Base-by-base conservation (phyloP, 352 stramenopile species). In the Phytophthora fragariae region DNA sequence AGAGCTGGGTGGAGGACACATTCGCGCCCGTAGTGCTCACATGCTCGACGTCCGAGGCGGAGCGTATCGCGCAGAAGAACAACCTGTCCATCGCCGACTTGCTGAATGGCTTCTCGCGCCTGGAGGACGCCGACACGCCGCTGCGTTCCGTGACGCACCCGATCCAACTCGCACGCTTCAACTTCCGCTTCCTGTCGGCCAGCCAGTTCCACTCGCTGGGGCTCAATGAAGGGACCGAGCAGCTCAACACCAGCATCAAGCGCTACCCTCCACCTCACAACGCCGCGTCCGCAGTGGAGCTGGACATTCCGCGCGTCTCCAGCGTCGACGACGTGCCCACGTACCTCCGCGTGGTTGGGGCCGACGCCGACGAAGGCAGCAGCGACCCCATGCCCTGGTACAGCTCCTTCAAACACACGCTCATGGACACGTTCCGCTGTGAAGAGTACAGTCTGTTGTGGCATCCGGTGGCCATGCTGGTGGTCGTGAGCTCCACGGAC, bases 61-160 rank as follows among this genome's bases (percentile, higher is more conserved):
- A 97, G 72, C 88, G 90, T 41, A 84, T 97, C 62, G 79, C 83
- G 44, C 81, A 88, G 57, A 97, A 97, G 80, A 97, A 95, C 70
- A 88, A 86, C 49, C 72, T 97, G n/a, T 80, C 81, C 6, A 75
- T 95, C 27, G 78, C 85, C 3, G 82, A 95, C 55, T 61, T 97
- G 33, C 76, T 97, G 35, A 95, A 92, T 55, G 90, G 79, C 19
- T 95, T 94, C 68, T 68, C 80, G 27, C 79, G 85, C 56, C 65
- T 97, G 47, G 61, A 80, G 8, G 72, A 89, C 57, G 83, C 82
- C 57, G 83, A 97, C 60, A 87, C 85, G 50, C 85, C 90, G 29
- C 69, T 97, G 56, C 88, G 90, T 2, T 94, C 87, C 17, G 88
- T 97, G 55, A 88, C 75, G 53, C 85, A 94, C 46, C 84, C 84